Evolutionary conservation across 2,329 filamentous ascomycete genomes (phyloP), one percentile per base, ranked within the genome.

Genomic region (Anthostomella pinea): DNA sequence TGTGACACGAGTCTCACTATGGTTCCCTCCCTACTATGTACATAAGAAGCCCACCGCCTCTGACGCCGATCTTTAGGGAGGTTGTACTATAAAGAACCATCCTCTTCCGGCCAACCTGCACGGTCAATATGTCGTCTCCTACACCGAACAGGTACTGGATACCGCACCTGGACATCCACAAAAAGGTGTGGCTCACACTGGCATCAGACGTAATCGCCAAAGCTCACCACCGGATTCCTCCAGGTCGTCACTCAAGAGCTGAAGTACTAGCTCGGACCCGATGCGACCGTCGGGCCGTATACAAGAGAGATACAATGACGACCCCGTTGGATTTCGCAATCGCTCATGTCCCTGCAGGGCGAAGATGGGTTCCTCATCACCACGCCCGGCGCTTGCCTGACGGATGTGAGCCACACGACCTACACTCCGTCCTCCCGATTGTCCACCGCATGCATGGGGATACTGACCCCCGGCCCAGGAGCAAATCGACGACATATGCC

Each of bases 401-500:
- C 73, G 48, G 76, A 81, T 64, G 76, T 79, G 60, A 70, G 75
- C 39, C 38, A 34, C 11, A 15, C 22, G 24, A 13, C 18, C 16
- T 34, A 11, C 21, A 13, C 24, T 10, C n/a, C n/a, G 6, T n/a
- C 24, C 11, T 26, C n/a, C n/a, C n/a, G n/a, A n/a, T n/a, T n/a
- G n/a, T 27, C 34, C 21, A 25, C 21, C 21, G 18, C 33, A 20
- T 23, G 26, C 16, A 16, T 31, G 19, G 24, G 33, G 33, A 30
- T 37, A 35, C 45, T 49, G 58, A 21, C 45, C 38, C 30, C 31
- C 38, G 18, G 25, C 38, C 36, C 51, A 79, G 76, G 75, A 79
- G 60, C 76, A 80, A 66, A 79, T 80, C 46, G 74, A 80, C 52
- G 76, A 80, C 49, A 77, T 80, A 37, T 80, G 76, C 57, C 58